phyloP scores from a whole-genome alignment of 805 yeast genomes.

The Candida ipomoeae region DNA sequence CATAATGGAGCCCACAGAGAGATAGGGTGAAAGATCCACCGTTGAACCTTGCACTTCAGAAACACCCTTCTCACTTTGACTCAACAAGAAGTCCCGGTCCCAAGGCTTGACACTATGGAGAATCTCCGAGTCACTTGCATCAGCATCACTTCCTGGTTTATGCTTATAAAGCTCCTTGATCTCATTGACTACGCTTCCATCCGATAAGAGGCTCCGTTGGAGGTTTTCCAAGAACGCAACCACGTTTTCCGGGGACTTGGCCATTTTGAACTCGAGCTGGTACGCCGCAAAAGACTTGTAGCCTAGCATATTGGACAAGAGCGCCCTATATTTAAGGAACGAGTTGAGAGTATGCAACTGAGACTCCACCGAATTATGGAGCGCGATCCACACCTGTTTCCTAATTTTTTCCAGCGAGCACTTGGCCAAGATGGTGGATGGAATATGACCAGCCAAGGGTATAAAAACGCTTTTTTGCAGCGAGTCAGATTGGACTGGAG shows the following conservation, averaged over 20 bases:
- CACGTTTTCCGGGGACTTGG: conserved; percentile 74
- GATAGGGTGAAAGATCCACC: conserved; percentile 60
- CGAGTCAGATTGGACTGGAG: conserved; percentile 11
- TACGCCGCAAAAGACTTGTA: conserved; percentile 68
- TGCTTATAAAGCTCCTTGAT: conserved; percentile 43
- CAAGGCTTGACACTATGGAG: conserved; percentile 66
- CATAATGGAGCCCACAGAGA: conserved; percentile 82
- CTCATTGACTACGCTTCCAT: conserved; percentile 53
- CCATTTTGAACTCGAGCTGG: conserved; percentile 87
- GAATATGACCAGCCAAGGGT: conserved; percentile 53
- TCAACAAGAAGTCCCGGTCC: conserved; percentile 74
- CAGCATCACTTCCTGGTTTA: conserved; percentile 16
- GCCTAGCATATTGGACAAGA: conserved; percentile 71
- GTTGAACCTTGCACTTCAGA: conserved; percentile 23
- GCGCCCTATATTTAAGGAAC: conserved; percentile 61
- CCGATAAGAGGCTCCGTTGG: conserved; percentile 41
- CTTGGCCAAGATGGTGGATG: conserved; percentile 59
- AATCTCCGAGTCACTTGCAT: conserved; percentile 34
- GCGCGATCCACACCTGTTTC: conserved; percentile 65
- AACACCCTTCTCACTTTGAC: conserved; percentile 14
- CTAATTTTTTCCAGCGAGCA: conserved; percentile 57
- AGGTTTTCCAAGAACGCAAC: conserved; percentile 60
- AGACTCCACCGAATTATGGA: conserved; percentile 59
- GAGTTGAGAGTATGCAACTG: conserved; percentile 60
- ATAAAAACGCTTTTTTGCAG: conserved; percentile 14